phyloP scores from a whole-genome alignment of 441 rosid genomes.

The Brassica hybrid region DNA sequence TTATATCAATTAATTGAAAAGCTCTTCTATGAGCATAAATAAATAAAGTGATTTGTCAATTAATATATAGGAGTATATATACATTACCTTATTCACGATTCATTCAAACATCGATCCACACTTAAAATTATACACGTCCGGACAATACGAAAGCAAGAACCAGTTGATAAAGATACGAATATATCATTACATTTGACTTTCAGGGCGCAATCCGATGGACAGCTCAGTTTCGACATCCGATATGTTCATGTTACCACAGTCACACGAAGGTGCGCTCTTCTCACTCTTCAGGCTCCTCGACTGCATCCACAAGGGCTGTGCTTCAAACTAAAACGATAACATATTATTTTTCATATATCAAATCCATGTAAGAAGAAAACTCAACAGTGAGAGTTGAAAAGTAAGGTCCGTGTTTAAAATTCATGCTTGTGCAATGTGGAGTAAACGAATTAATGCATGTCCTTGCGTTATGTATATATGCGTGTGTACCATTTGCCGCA shows the following conservation, averaged over 20 bases:
- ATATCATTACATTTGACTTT: neutral
- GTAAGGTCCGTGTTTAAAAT: neutral
- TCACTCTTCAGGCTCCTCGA: conserved; percentile 5
- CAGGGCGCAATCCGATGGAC: conserved; percentile 31
- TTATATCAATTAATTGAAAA: too few relatives aligned
- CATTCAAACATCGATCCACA: conserved; percentile 4
- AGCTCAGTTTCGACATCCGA: conserved; percentile 13
- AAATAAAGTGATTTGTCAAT: too few relatives aligned
- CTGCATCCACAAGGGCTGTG: conserved; percentile 25
- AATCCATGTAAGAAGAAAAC: neutral
- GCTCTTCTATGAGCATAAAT: too few relatives aligned
- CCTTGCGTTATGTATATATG: neutral
- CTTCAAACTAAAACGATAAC: conserved; percentile 19
- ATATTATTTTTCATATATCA: neutral
- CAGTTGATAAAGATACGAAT: neutral
- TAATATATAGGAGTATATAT: too few relatives aligned
- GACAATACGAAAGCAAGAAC: neutral
- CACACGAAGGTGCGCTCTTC: neutral
- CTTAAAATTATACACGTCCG: neutral
- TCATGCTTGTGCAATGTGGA: too few relatives aligned
- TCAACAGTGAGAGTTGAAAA: neutral
- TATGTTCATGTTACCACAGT: conserved; percentile 8
- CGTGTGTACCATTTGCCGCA: conserved; percentile 42
- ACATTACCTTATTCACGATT: conserved; percentile 3
- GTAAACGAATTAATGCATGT: too few relatives aligned